Conservation (phyloP, 805 yeast genomes). For the Cyberlindnera suaveolens region DNA sequence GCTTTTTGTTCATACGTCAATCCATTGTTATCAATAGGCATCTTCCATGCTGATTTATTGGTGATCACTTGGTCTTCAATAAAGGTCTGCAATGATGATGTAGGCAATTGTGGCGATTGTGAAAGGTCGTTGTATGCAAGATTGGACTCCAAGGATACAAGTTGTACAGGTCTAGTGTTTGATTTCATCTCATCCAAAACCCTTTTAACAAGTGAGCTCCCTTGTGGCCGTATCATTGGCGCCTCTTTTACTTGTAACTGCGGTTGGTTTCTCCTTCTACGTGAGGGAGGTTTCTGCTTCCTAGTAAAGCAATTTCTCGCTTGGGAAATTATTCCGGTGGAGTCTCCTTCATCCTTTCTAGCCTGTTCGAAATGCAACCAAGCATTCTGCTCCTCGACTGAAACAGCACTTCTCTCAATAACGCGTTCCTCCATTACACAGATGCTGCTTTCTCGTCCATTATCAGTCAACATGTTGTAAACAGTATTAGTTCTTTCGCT, state of each 20-base stretch:
- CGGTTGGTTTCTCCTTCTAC: conserved; percentile 5
- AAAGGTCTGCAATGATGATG: neutral
- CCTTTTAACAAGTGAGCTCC: neutral
- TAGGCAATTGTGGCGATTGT: neutral
- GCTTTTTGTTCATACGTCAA: conserved; percentile 41
- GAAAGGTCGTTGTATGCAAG: neutral
- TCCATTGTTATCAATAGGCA: neutral
- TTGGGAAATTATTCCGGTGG: neutral
- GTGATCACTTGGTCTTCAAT: no score
- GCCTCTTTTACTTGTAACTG: neutral
- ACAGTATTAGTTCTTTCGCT: conserved; percentile 25
- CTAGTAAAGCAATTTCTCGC: neutral
- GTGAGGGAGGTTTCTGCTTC: conserved; percentile 19
- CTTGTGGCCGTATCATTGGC: no score
- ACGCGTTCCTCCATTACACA: conserved; percentile 6
- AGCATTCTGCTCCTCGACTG: conserved; percentile 18
- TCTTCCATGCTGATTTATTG: neutral
- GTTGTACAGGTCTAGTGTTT: neutral
- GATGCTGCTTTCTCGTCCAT: neutral
- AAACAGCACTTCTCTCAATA: conserved; percentile 7
- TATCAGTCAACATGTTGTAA: conserved; percentile 9
- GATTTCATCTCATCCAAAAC: conserved; percentile 1
- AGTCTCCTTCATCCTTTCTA: conserved; percentile 1
- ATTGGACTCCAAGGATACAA: neutral
- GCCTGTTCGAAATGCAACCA: conserved; percentile 22